Base-by-base conservation (phyloP, 225 moss, liverwort and hornwort genomes). In the Rhytidiadelphus loreus region DNA sequence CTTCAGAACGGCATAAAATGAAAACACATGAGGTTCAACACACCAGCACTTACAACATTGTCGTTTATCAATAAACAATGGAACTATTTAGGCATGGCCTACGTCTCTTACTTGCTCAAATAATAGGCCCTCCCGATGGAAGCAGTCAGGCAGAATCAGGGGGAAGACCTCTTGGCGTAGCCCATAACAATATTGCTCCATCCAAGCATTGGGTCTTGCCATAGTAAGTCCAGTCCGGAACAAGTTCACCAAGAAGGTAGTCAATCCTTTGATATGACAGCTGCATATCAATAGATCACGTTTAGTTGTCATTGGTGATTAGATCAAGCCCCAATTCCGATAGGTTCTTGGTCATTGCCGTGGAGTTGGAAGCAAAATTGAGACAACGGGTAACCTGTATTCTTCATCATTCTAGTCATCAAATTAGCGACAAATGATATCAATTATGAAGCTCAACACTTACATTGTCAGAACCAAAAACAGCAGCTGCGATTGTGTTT, bases 121-220 rank as follows among this genome's bases (percentile, higher is more conserved):
- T 29, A 83, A 83, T 15, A 92, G 85, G 75, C 92, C 90, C 69
- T 92, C 91, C 6, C 83, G 78, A 71, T 94, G 92, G 82, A 94
- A 94, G 82, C 91, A 91, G 60, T 85, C 83, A 12, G 92, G 94
- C 43, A 94, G 70, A 82, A 94, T 92, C 46, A 97, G 84, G 16
- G 96, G 97, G 74, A 96, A 97, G 24, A 97, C 93, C 91, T 95
- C 96, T 93, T 97, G 97, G 86, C 92, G 95, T 56, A 97, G 90
- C 61, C 97, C 97, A 86, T 97, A 91, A 90, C 93, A 94, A 76
- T 97, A 97, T 83, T 97, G 96, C 86, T 91, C 91, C 93, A 97
- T 91, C 97, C 97, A 96, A 66, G 90, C 91, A 59, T 90, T 95
- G 94, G 91, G 93, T 82, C 60, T 94, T 88, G 79, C 87, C 94